These are phyloP conservation scores for Marasmius sp. DNA, from an alignment of 1,284 basidiomycete genomes.

Conservation along the genomic window DNA sequence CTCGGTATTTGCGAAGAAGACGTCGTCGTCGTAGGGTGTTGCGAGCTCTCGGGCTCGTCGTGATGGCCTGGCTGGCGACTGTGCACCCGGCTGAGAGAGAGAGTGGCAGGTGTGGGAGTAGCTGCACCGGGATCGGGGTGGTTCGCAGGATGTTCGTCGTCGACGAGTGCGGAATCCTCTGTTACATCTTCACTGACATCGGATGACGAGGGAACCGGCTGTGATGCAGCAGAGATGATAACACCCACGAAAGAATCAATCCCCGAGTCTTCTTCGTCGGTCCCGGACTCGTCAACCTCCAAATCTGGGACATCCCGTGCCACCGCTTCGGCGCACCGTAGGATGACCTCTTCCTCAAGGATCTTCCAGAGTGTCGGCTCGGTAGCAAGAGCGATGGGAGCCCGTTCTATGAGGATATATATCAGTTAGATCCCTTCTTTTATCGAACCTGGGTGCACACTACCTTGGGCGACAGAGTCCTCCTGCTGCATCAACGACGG, in stretches of 20 bases:
- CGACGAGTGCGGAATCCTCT: not conserved
- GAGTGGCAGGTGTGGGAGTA: not conserved
- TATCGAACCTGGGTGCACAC: not conserved
- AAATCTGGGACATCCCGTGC: not conserved
- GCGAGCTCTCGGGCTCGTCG: not conserved
- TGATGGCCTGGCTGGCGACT: not conserved
- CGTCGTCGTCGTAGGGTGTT: not conserved
- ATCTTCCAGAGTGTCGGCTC: not conserved
- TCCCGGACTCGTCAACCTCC: not conserved
- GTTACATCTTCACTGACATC: not conserved
- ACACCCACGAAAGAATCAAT: not conserved
- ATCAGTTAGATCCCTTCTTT: not conserved
- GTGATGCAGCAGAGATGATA: not conserved
- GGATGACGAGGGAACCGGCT: not conserved
- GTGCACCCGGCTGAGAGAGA: not conserved
- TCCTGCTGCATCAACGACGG: not conserved
- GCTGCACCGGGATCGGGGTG: not conserved
- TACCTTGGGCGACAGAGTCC: not conserved
- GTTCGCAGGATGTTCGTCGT: not conserved
- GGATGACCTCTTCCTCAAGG: not conserved
- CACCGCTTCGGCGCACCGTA: not conserved
- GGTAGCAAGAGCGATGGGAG: not conserved
- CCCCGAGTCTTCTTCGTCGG: not conserved
- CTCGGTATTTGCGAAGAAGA: not conserved
- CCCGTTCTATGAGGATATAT: not conserved